Base-by-base conservation (phyloP, 495 filamentous ascomycete species). In the Thozetella sp. region DNA sequence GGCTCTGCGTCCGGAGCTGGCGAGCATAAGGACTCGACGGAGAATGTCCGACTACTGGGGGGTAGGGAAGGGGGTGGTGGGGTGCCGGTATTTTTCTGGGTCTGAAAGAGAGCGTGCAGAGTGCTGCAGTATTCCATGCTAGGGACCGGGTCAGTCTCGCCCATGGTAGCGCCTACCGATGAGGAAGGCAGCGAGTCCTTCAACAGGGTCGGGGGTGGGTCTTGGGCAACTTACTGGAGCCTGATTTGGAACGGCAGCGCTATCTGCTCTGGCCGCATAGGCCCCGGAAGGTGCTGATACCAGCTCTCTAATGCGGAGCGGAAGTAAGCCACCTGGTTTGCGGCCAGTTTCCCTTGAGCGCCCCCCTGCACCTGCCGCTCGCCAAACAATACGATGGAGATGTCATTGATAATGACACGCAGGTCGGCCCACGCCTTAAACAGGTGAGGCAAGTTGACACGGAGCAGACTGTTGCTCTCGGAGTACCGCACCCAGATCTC, bases 401-500 rank as follows among this genome's bases (percentile, higher is more conserved):
- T 59, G 22, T 65, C 45, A 46, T 62, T 63, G 59, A 72, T 63
- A 48, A 73, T 51, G 6, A 53, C 55, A 3, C 62, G 63, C 25
- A 75, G 40, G 26, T 67, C 60, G 56, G 63, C 64, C 25, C 64
- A 62, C 0, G 67, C 45, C 34, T 67, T 64, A 26, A 72, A 60
- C 15, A 53, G 43, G 22, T 60, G 37, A 37, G 57, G 63, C 25
- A 70, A 61, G 11, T 64, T 15, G 1, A 54, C 37, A 1, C 68
- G 64, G 23, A 57, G 60, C 22, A 68, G 20, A 2, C 40, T 59
- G 2, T 56, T 34, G 48, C 59, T 55, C 15, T 66, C 11, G 11
- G 72, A 70, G 24, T 75, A 75, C n/a, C 63, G 54, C 11, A 75
- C 26, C 61, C 63, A 70, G 26, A 67, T 52, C 46, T 72, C 65